Evolutionary conservation across 495 filamentous ascomycete genomes (phyloP).

Genomic region (Hyaloscypha hepaticicola): DNA sequence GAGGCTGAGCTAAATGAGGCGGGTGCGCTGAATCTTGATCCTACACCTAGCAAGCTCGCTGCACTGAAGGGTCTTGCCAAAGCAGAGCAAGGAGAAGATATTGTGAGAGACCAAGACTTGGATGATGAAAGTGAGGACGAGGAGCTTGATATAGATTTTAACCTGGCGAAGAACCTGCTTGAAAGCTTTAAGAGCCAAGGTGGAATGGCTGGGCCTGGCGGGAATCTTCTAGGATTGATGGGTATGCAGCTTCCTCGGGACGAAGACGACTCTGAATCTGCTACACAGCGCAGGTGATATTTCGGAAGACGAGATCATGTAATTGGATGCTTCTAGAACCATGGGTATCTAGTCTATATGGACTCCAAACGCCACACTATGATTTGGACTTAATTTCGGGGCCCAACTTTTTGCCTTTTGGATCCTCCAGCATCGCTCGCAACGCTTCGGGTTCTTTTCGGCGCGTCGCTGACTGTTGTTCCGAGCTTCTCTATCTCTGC

Average conservation of each 20-base stretch:
- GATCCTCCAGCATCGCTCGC: not conserved
- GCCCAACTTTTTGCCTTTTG: conserved; percentile 17
- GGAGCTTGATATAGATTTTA: conserved; percentile 77
- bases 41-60: conserved; percentile 26
- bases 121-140: conserved; percentile 45
- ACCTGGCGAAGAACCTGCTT: conserved; percentile 86
- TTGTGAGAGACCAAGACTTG: not conserved
- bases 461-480: conserved; percentile 19
- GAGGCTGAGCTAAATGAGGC: conserved; percentile 76
- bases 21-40: conserved; percentile 70
- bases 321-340: not conserved
- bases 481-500: conserved; percentile 39
- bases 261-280: conserved; percentile 48
- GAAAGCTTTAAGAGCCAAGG: conserved; percentile 84
- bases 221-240: conserved; percentile 84
- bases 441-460: conserved; percentile 21
- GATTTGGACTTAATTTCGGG: not conserved
- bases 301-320: not conserved
- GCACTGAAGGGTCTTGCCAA: conserved; percentile 27
- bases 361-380: conserved; percentile 23
- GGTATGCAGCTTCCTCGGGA: conserved; percentile 77
- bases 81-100: conserved; percentile 18
- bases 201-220: conserved; percentile 78
- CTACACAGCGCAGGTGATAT: not conserved
- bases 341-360: conserved; percentile 11